Conservation (phyloP, 1,139 yeast species). For the Geotrichum citri-aurantii region DNA sequence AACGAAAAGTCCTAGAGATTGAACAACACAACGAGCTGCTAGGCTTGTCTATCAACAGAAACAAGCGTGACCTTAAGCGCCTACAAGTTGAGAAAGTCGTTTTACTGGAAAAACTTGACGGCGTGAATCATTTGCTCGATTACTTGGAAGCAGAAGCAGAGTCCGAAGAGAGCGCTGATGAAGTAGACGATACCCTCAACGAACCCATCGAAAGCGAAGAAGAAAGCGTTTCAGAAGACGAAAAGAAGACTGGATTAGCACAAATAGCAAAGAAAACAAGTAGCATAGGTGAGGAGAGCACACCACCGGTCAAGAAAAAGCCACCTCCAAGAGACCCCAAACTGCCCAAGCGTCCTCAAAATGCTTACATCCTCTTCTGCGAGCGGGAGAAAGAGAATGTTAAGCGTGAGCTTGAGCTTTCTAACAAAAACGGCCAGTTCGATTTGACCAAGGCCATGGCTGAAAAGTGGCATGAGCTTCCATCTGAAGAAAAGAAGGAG, state of each 20-base stretch:
- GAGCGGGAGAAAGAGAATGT: slow-evolving; percentile 77
- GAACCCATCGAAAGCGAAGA: slow-evolving; percentile 10
- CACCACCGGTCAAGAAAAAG: slow-evolving; percentile 18
- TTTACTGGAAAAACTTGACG: slow-evolving; percentile 71
- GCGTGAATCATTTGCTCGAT: background rate
- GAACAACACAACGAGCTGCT: slow-evolving; percentile 77
- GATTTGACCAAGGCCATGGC: slow-evolving; percentile 76
- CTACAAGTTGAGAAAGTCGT: slow-evolving; percentile 77
- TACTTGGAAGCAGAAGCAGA: background rate
- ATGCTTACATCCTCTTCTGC: slow-evolving; percentile 82
- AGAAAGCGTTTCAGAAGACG: slow-evolving; percentile 15
- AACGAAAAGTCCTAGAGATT: slow-evolving; percentile 63
- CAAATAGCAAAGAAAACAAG: slow-evolving; percentile 12
- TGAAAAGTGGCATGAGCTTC: slow-evolving; percentile 78
- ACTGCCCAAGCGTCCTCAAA: slow-evolving; percentile 83
- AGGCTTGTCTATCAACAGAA: slow-evolving; percentile 71
- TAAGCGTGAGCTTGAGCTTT: slow-evolving; percentile 47
- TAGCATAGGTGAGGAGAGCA: slow-evolving; percentile 4
- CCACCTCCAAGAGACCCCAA: slow-evolving; percentile 62
- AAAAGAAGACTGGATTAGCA: slow-evolving; percentile 7
- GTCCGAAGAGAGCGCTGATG: slow-evolving; percentile 29
- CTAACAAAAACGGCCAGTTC: slow-evolving; percentile 45
- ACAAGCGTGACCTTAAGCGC: slow-evolving; percentile 71
- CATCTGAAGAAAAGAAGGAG: slow-evolving; percentile 65
- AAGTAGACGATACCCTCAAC: slow-evolving; percentile 27